phyloP scores from a whole-genome alignment of 208 protist species.

The Wallacemonas sp. region DNA sequence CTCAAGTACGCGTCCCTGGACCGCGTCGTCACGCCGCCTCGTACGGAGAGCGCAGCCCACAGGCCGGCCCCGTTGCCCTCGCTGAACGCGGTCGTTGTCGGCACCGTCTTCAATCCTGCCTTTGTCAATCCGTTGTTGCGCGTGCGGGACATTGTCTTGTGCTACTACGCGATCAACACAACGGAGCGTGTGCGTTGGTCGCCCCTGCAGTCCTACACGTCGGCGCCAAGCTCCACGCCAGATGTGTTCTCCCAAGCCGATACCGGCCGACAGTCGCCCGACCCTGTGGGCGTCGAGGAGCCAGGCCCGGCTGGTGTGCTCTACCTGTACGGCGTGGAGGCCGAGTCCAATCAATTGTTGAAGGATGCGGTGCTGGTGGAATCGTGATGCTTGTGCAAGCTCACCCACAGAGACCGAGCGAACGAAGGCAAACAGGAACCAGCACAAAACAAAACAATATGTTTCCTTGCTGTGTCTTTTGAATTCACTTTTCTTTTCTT shows the following conservation, averaged over 20 bases:
- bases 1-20: not conserved
- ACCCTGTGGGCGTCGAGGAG: not conserved
- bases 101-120: conserved; percentile 7
- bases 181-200: not conserved
- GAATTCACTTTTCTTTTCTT: no score
- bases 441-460: no score
- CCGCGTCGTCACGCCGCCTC: not conserved
- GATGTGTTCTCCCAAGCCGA: not conserved
- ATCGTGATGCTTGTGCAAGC: no score
- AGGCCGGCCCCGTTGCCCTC: not conserved
- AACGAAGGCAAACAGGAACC: no score
- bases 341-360: not conserved
- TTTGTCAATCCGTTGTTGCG: not conserved
- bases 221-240: not conserved
- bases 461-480: no score
- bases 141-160: conserved; percentile 8
- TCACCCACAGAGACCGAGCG: no score
- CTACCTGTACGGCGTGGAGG: conserved; percentile 13
- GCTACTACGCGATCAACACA: conserved; percentile 3
- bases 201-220: conserved; percentile 6
- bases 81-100: not conserved
- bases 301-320: conserved; percentile 7
- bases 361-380: conserved; percentile 16
- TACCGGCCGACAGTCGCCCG: not conserved
- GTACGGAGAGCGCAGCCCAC: no score